Percentiles rank a stretch among this genome's conserved stretches.
phyloP scores from a whole-genome alignment of 129 eudicot genomes.

The Flaveria brownii region DNA sequence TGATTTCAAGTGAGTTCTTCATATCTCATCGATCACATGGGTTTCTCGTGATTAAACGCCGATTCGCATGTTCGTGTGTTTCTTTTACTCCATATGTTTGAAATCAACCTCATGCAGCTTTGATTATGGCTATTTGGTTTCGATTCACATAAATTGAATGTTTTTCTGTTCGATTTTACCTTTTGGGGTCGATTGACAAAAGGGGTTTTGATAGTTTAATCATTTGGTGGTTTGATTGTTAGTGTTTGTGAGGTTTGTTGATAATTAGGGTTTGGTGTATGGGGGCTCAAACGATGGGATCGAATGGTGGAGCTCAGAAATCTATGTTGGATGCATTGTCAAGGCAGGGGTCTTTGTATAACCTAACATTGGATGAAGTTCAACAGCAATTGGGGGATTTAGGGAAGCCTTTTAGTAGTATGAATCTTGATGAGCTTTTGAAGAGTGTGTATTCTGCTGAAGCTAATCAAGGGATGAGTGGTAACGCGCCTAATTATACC shows the following conservation, averaged over 20 bases:
- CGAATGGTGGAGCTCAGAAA: slow-evolving; percentile 56
- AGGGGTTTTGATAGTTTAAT: background rate
- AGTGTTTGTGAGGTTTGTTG: slow-evolving; percentile 9
- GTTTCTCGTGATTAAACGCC: slow-evolving; percentile 3
- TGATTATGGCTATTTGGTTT: background rate
- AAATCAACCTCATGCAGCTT: slow-evolving; percentile 21
- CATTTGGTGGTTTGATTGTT: background rate
- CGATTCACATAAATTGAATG: slow-evolving; percentile 4
- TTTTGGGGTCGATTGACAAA: background rate
- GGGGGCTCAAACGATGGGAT: slow-evolving; percentile 67
- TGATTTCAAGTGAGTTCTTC: slow-evolving; percentile 31
- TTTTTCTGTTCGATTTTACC: background rate
- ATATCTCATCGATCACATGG: slow-evolving; percentile 4
- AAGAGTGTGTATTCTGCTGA: slow-evolving; percentile 64
- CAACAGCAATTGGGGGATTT: slow-evolving; percentile 78
- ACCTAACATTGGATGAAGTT: slow-evolving; percentile 76
- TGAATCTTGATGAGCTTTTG: slow-evolving; percentile 87
- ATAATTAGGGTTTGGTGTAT: slow-evolving; percentile 12
- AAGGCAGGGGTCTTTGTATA: slow-evolving; percentile 62
- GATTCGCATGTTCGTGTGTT: slow-evolving; percentile 3
- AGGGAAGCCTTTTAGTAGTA: slow-evolving; percentile 75
- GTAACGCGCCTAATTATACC: slow-evolving; percentile 21
- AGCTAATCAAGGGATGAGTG: slow-evolving; percentile 38
- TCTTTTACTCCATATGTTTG: slow-evolving; percentile 4
- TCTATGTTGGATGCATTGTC: slow-evolving; percentile 41